phyloP scores from a whole-genome alignment of 495 filamentous ascomycete genomes.

The Penicillium psychrofluorescens region DNA sequence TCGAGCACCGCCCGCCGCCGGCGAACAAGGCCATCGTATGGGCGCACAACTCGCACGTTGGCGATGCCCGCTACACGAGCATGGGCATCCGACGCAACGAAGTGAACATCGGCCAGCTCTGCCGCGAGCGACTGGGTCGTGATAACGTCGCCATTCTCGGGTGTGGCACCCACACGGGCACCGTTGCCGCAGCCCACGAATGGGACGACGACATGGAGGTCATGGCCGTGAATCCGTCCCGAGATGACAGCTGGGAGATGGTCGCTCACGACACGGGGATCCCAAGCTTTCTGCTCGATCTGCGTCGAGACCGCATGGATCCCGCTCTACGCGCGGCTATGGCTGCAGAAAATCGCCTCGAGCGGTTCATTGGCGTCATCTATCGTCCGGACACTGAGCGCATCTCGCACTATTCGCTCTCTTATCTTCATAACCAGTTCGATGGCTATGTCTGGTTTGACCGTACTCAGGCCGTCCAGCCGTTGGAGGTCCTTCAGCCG shows the following conservation, averaged over 20 bases:
- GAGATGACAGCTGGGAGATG: constrained; percentile 38
- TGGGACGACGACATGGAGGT: constrained; percentile 53
- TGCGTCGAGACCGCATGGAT: constrained; percentile 33
- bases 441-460: constrained; percentile 55
- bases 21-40: constrained; percentile 48
- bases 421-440: constrained; percentile 47
- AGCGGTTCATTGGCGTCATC: constrained; percentile 56
- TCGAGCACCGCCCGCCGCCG: constrained; percentile 31
- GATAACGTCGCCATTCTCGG: constrained; percentile 45
- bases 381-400: constrained; percentile 49
- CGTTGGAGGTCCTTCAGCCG: constrained; percentile 47
- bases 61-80: constrained; percentile 50
- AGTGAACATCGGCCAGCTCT: constrained; percentile 50
- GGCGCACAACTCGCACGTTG: constrained; percentile 56
- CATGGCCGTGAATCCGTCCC: constrained; percentile 39
- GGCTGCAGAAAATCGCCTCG: constrained; percentile 29
- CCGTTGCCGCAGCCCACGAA: constrained; percentile 47
- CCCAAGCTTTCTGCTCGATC: constrained; percentile 41
- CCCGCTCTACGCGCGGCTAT: constrained; percentile 32
- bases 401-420: constrained; percentile 47
- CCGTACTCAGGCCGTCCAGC: constrained; percentile 39
- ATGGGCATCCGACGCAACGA: constrained; percentile 46
- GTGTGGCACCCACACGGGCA: constrained; percentile 47
- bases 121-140: constrained; percentile 39
- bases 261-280: constrained; percentile 37